Conservation (phyloP, 2,329 filamentous ascomycete species). For the Xylariales sp. region DNA sequence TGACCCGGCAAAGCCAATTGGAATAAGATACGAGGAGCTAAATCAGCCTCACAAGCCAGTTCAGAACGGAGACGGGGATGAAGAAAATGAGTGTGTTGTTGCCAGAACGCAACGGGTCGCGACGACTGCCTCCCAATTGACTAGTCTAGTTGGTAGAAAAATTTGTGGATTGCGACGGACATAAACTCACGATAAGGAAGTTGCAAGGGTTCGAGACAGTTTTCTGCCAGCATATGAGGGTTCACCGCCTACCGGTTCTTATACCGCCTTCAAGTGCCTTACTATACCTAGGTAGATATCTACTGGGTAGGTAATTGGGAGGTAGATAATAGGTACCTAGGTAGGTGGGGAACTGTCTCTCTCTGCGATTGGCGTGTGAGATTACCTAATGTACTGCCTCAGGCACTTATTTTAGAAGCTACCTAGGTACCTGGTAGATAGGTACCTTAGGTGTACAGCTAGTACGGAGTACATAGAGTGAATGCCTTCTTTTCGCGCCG, state of each 20-base stretch:
- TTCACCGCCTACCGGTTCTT: slow-evolving; percentile 25
- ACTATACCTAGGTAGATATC: too few relatives aligned
- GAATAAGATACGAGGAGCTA: slow-evolving; percentile 3
- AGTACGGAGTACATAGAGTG: too few relatives aligned
- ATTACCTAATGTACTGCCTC: too few relatives aligned
- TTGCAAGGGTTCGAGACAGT: slow-evolving; percentile 2
- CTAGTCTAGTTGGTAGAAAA: slow-evolving; percentile 28
- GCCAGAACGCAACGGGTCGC: slow-evolving; percentile 16
- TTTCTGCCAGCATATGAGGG: slow-evolving; percentile 28
- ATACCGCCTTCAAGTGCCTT: background rate
- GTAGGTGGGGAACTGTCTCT: too few relatives aligned
- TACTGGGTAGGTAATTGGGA: too few relatives aligned
- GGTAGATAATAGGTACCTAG: too few relatives aligned
- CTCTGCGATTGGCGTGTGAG: too few relatives aligned
- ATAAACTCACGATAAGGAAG: slow-evolving; percentile 35
- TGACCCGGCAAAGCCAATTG: slow-evolving; percentile 32
- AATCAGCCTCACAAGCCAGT: background rate
- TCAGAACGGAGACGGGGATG: too few relatives aligned
- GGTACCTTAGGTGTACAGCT: too few relatives aligned
- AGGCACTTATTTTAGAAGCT: too few relatives aligned
- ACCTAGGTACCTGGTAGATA: too few relatives aligned
- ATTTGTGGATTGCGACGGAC: slow-evolving; percentile 35
- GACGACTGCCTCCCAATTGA: background rate
- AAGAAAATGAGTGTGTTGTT: slow-evolving; percentile 10
- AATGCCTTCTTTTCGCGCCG: too few relatives aligned